These are phyloP conservation scores for Citrullus colocynthis DNA, from an alignment of 306 rosid genomes.

Conservation along the genomic window DNA sequence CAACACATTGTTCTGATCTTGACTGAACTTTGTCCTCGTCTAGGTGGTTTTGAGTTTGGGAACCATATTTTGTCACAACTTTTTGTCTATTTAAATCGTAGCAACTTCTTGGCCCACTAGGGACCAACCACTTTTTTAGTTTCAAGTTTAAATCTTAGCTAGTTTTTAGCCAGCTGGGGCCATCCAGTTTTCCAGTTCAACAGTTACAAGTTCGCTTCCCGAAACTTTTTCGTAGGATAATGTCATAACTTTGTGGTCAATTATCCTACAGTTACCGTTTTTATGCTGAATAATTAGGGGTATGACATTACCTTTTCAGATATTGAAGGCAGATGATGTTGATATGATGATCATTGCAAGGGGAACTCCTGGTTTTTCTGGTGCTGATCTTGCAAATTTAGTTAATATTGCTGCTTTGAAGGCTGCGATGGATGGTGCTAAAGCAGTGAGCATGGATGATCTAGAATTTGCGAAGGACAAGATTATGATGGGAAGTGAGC, in stretches of 20 bases:
- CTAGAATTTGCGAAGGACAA: slow-evolving; percentile 83
- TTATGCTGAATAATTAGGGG: background rate
- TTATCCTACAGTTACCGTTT: background rate
- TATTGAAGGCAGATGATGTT: slow-evolving; percentile 70
- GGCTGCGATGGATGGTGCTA: slow-evolving; percentile 89
- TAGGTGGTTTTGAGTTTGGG: background rate
- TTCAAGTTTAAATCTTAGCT: background rate
- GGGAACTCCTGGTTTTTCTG: slow-evolving; percentile 83
- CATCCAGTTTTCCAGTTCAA: background rate
- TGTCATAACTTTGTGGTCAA: background rate
- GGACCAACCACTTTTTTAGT: background rate
- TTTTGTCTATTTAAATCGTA: background rate
- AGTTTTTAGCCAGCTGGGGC: background rate
- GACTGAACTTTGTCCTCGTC: background rate
- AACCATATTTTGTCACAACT: background rate
- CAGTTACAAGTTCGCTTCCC: background rate
- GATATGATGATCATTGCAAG: slow-evolving; percentile 73
- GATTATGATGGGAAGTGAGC: slow-evolving; percentile 90
- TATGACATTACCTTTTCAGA: slow-evolving; percentile 26
- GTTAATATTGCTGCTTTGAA: slow-evolving; percentile 75
- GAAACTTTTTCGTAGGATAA: background rate
- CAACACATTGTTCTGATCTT: background rate
- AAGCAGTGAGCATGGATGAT: slow-evolving; percentile 71
- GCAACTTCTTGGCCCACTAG: background rate
- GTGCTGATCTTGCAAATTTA: slow-evolving; percentile 89